phyloP scores from a whole-genome alignment of 176 grass and related monocot genomes.

The Ampelocalamus luodianensis region DNA sequence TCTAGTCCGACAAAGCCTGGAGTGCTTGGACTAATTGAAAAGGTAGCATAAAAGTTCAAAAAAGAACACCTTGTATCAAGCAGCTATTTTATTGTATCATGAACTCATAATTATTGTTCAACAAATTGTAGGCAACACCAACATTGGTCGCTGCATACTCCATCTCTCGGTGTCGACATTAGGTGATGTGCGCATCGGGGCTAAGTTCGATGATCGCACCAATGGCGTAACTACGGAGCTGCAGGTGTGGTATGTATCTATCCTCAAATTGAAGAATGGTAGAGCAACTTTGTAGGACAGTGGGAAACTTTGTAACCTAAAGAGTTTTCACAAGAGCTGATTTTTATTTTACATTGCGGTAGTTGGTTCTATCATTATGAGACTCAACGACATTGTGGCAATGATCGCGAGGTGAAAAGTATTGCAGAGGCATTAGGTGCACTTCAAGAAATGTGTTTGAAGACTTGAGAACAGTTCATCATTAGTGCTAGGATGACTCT shows the following conservation, averaged over 20 bases:
- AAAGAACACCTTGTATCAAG: not conserved
- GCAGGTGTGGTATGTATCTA: conserved; percentile 72
- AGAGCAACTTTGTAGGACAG: not conserved
- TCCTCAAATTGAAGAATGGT: not conserved
- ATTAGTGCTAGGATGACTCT: conserved; percentile 25
- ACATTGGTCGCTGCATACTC: conserved; percentile 90
- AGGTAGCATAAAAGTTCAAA: conserved; percentile 45
- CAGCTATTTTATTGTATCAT: not conserved
- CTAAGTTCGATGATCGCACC: conserved; percentile 89
- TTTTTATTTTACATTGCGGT: conserved; percentile 46
- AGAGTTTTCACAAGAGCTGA: not conserved
- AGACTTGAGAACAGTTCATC: conserved; percentile 44
- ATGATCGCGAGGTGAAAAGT: conserved; percentile 92
- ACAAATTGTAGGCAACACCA: conserved; percentile 70
- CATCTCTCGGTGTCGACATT: conserved; percentile 74
- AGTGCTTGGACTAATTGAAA: conserved; percentile 88
- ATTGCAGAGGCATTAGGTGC: conserved; percentile 61
- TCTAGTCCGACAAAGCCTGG: conserved; percentile 79
- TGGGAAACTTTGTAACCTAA: not conserved
- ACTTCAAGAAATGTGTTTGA: conserved; percentile 43
- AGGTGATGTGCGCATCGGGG: conserved; percentile 92
- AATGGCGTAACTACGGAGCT: conserved; percentile 90
- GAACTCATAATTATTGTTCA: not conserved
- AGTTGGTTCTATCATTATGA: conserved; percentile 77
- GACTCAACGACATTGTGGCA: conserved; percentile 70